phyloP scores from a whole-genome alignment of 2,329 filamentous ascomycete species.

The Trichoderma breve region DNA sequence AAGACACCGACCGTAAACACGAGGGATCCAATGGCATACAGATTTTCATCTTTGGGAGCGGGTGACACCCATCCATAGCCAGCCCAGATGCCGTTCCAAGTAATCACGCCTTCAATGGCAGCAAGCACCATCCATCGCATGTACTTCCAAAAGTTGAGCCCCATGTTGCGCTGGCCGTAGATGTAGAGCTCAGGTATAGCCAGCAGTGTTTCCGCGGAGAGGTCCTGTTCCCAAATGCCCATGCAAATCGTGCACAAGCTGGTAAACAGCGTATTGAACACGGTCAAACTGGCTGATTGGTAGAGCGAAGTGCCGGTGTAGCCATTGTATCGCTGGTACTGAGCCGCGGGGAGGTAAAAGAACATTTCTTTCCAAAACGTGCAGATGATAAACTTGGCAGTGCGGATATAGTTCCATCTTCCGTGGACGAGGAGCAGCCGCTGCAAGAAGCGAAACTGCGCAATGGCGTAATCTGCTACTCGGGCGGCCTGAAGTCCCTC shows the following conservation, averaged over 20 bases:
- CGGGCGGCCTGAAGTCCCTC: slow-evolving; percentile 88
- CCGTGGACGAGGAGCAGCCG: slow-evolving; percentile 82
- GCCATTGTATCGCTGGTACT: slow-evolving; percentile 79
- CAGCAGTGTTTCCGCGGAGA: slow-evolving; percentile 79
- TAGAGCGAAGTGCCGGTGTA: slow-evolving; percentile 91
- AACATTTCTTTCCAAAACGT: slow-evolving; percentile 90
- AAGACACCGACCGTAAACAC: slow-evolving; percentile 69
- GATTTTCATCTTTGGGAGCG: slow-evolving; percentile 59
- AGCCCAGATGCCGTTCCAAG: slow-evolving; percentile 65
- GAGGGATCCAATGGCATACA: slow-evolving; percentile 73
- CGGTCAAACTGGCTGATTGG: slow-evolving; percentile 80
- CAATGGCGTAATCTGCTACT: slow-evolving; percentile 88
- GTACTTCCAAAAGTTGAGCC: slow-evolving; percentile 74
- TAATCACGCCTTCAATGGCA: slow-evolving; percentile 67
- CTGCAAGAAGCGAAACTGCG: slow-evolving; percentile 86
- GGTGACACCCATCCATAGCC: slow-evolving; percentile 48
- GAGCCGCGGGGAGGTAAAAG: slow-evolving; percentile 80
- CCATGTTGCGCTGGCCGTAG: slow-evolving; percentile 69
- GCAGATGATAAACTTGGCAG: slow-evolving; percentile 82
- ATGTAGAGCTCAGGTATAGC: slow-evolving; percentile 89
- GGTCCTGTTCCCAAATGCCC: slow-evolving; percentile 88
- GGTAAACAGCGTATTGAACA: slow-evolving; percentile 94
- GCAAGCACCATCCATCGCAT: slow-evolving; percentile 75
- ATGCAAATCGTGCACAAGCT: slow-evolving; percentile 85
- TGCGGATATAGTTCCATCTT: slow-evolving; percentile 85